Evolutionary conservation across 2,329 filamentous ascomycete genomes (phyloP), one percentile per base, ranked within the genome.

Genomic region (Didymella sp.): DNA sequence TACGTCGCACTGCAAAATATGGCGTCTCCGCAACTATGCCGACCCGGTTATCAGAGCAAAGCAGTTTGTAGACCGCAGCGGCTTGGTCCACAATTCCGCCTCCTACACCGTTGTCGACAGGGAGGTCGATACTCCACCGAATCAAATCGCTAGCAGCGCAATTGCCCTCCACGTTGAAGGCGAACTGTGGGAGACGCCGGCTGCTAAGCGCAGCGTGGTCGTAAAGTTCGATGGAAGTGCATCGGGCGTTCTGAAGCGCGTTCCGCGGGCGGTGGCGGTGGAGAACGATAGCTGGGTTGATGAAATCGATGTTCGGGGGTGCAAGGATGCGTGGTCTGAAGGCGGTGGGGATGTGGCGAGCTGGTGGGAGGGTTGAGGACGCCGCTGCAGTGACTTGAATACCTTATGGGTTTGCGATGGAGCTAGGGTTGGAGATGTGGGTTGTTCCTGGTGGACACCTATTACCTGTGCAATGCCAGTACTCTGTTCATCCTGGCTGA

Each of bases 1-100:
- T 1, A 66, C 77, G 31, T 80, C 81, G 0, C 69, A 77, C 56
- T 80, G 80, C 3, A 77, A 71, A 6, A 76, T 79, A 6, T 84
- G 82, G 75, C 78, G 81, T 49, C 67, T 85, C 5, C 76, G 78
- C 12, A 71, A 67, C 40, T 56, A 53, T 6, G 55, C 46, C 7
- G 51, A 64, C 27, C 38, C 63, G 1, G 17, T 52, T 11, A 13
- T 49, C 3, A 49, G 56, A 4, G 40, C 48, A 1, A 56, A 53
- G 13, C 61, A 53, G 5, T 61, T 61, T 25, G 49, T 76, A 7
- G 69, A 68, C 22, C 60, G 38, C 6, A 66, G 66, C 35, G 74
- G 75, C 2, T 43, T 66, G 1, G 61, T 76, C 7, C 67, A 73
- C 12, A 58, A 66, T 9, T 11, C 31, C 0, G 44, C 35, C 9